Evolutionary conservation across 495 filamentous ascomycete genomes (phyloP).

Genomic region (Talaromyces ruber): DNA sequence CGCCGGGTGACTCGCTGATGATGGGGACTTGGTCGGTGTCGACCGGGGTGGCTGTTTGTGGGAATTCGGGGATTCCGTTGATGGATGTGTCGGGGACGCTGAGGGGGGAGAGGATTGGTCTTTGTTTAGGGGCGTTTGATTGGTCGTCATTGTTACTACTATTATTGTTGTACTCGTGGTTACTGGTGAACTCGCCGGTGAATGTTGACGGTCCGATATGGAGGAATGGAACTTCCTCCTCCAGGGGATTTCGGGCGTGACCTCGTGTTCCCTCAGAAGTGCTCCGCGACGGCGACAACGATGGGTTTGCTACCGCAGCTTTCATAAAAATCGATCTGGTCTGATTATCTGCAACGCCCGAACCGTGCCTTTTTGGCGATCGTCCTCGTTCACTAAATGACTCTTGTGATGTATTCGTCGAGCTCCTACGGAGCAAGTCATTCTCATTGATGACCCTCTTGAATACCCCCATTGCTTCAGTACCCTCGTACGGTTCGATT

Average conservation of each 20-base stretch:
- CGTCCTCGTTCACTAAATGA: slow-evolving; percentile 9
- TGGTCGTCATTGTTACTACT: slow-evolving; percentile 7
- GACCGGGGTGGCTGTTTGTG: slow-evolving; percentile 6
- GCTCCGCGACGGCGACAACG: slow-evolving; percentile 29
- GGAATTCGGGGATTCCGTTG: slow-evolving; percentile 9
- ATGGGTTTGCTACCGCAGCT: slow-evolving; percentile 9
- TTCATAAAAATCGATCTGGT: background rate
- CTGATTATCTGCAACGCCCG: slow-evolving; percentile 11
- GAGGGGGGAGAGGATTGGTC: slow-evolving; percentile 7
- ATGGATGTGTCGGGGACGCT: slow-evolving; percentile 13
- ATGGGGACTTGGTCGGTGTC: slow-evolving; percentile 20
- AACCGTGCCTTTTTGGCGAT: slow-evolving; percentile 13
- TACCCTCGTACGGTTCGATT: slow-evolving; percentile 39
- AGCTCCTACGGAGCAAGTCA: slow-evolving; percentile 14
- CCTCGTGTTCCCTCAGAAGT: slow-evolving; percentile 42
- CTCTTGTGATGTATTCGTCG: slow-evolving; percentile 9
- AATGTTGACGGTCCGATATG: slow-evolving; percentile 58
- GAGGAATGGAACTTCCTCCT: slow-evolving; percentile 56
- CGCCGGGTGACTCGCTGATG: slow-evolving; percentile 75
- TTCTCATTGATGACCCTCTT: slow-evolving; percentile 28
- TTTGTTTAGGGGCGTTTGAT: slow-evolving; percentile 9
- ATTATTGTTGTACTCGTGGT: slow-evolving; percentile 5
- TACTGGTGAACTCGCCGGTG: slow-evolving; percentile 24
- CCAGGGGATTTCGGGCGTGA: slow-evolving; percentile 56
- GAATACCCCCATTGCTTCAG: slow-evolving; percentile 24